Conservation (phyloP, 495 filamentous ascomycete species). For the Penicillium arizonense region DNA sequence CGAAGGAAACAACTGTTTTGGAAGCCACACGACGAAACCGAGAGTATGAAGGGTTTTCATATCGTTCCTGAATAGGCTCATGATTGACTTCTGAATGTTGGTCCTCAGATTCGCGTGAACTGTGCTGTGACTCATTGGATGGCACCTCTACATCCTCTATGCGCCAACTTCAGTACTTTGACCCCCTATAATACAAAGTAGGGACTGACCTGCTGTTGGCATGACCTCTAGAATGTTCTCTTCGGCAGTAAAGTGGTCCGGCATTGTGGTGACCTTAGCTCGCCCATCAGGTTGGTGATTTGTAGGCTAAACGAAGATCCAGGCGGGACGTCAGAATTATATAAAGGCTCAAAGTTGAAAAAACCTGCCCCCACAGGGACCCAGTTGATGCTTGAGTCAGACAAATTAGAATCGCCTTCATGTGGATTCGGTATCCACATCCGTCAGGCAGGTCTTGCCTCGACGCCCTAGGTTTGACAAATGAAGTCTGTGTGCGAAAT, state of each 20-base stretch:
- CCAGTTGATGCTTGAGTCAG: constrained; percentile 6
- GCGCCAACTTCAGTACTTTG: not conserved
- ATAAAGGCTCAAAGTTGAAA: constrained; percentile 11
- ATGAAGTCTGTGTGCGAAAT: constrained; percentile 4
- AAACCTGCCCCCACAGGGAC: constrained; percentile 7
- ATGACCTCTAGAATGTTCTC: constrained; percentile 25
- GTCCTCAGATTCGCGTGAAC: constrained; percentile 14
- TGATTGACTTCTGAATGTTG: constrained; percentile 22
- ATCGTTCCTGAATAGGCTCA: constrained; percentile 31
- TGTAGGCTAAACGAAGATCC: constrained; percentile 4
- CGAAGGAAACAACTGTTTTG: constrained; percentile 36
- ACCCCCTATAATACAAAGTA: not conserved
- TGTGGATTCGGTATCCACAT: constrained; percentile 19
- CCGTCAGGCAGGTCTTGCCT: constrained; percentile 9
- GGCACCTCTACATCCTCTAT: constrained; percentile 17
- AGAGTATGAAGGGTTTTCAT: constrained; percentile 27
- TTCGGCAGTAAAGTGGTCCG: constrained; percentile 18
- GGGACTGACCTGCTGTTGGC: constrained; percentile 20
- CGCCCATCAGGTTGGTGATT: constrained; percentile 1
- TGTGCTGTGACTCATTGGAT: constrained; percentile 12
- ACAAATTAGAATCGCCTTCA: constrained; percentile 10
- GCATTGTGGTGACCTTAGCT: constrained; percentile 11
- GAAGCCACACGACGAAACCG: constrained; percentile 32
- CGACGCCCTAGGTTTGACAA: constrained; percentile 13
- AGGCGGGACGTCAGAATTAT: constrained; percentile 7